These are phyloP conservation scores for Cladobotryum mycophilum DNA, from an alignment of 2,329 filamentous ascomycete species.

Conservation along the genomic window DNA sequence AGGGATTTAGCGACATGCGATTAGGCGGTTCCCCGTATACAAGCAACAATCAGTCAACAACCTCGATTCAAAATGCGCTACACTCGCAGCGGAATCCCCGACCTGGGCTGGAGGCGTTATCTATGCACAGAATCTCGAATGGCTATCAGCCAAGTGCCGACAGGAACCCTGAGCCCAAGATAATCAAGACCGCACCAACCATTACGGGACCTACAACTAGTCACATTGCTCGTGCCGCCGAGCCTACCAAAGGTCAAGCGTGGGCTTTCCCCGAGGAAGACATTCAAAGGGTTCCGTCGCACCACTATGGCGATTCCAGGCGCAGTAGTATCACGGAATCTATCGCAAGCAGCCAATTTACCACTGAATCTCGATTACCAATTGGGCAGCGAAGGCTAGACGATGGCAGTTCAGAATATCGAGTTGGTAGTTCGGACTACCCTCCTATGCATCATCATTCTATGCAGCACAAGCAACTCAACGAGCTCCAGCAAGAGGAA, in stretches of 20 bases:
- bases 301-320: conserved; percentile 55
- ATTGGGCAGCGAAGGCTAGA: conserved; percentile 67
- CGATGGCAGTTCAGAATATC: conserved; percentile 48
- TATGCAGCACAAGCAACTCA: conserved; percentile 67
- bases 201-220: conserved; percentile 65
- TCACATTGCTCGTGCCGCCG: conserved; percentile 63
- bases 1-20: conserved; percentile 62
- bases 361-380: conserved; percentile 65
- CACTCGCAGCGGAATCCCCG: conserved; percentile 60
- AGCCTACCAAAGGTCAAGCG: conserved; percentile 74
- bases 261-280: conserved; percentile 78
- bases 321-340: conserved; percentile 73
- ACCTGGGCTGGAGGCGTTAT: conserved; percentile 43
- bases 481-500: conserved; percentile 58
- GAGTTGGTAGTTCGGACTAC: conserved; percentile 48
- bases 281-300: conserved; percentile 43
- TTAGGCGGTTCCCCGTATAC: conserved; percentile 64
- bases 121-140: conserved; percentile 57
- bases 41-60: conserved; percentile 69
- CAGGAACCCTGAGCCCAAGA: conserved; percentile 50
- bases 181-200: conserved; percentile 62
- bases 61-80: conserved; percentile 65
- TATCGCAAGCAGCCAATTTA: conserved; percentile 72
- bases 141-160: conserved; percentile 57
- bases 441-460: conserved; percentile 64